These are phyloP conservation scores for Colletotrichum cordylinicola DNA, from an alignment of 2,329 filamentous ascomycete species.

Conservation along the genomic window DNA sequence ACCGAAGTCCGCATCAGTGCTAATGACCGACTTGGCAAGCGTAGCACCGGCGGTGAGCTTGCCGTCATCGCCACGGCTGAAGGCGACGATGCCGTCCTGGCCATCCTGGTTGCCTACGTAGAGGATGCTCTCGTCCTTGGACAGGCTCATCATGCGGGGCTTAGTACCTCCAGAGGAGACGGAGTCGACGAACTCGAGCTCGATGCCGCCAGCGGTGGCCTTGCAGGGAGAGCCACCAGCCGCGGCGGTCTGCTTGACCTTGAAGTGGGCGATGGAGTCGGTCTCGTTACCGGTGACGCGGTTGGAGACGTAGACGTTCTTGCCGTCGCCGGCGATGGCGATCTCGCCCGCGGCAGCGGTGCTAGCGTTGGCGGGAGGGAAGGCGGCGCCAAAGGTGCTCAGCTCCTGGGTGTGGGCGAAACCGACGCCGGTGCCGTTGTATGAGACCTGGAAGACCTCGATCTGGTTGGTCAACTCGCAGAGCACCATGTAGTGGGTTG, in stretches of 20 bases:
- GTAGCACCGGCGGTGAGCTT: conserved; percentile 34
- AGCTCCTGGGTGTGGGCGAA: conserved; percentile 42
- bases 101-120: conserved; percentile 56
- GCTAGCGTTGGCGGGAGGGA: conserved; percentile 38
- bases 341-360: conserved; percentile 52
- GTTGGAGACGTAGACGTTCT: conserved; percentile 58
- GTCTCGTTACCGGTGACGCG: conserved; percentile 48
- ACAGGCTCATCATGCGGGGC: conserved; percentile 54
- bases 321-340: conserved; percentile 43
- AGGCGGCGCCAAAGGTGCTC: conserved; percentile 38
- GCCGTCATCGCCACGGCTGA: conserved; percentile 26
- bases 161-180: conserved; percentile 39
- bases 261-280: conserved; percentile 55
- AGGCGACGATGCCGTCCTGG: conserved; percentile 42
- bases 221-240: conserved; percentile 25
- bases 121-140: conserved; percentile 37
- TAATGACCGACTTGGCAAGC: conserved; percentile 31
- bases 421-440: conserved; percentile 37
- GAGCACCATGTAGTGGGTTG: conserved; percentile 52
- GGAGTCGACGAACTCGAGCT: conserved; percentile 37
- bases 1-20: conserved; percentile 27
- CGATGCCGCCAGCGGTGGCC: conserved; percentile 30
- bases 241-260: conserved; percentile 29
- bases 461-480: conserved; percentile 53
- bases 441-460: conserved; percentile 46